Base-by-base conservation (phyloP, 495 filamentous ascomycete genomes). In the Aspergillus steynii region DNA sequence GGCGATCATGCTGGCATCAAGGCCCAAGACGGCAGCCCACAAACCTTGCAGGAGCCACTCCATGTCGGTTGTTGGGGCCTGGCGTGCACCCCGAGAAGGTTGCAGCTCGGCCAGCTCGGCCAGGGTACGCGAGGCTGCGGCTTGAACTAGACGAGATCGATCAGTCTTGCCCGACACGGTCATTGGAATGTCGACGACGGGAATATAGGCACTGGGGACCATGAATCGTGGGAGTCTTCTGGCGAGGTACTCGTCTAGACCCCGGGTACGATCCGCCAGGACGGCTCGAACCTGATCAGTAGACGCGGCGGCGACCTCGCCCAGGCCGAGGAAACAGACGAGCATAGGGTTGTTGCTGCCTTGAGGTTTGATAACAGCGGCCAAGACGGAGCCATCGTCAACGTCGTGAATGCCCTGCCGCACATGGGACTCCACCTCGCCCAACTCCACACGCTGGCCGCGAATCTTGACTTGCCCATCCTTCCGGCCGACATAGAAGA, bases 381-480 rank as follows among this genome's bases (percentile, higher is more conserved):
- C 60, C 25, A 49, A 20, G 1, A 83, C 61, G 52, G 77, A 73
- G 55, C 77, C 74, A 25, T 31, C 29, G 8, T 29, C 9, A 20
- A 3, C 7, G 50, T 42, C 59, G 5, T 27, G 59, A 32, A 54
- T 28, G 8, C 15, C 50, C 31, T 60, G 15, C 31, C 47, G 58
- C 8, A 60, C 50, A 2, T 60, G 58, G 50, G 79, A 75, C 2
- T 73, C 69, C 1, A 75, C 79, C 2, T 85, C 83, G 2, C 72
- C 76, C 1, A 85, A 67, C 65, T 86, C 83, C 31, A 86, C 71
- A 5, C 83, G 72, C 61, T 85, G 81, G 9, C 82, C 82, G 10
- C 75, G 76, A 1, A 85, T 60, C 67, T 85, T 86, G 10, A 83
- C 79, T 61, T 85, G 82, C n/a, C 78, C 72, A 56, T 85, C 84